Evolutionary conservation across 2,329 filamentous ascomycete species (phyloP), one percentile per base, ranked within the genome.

Genomic region (Neopestalotiopsis rosae): DNA sequence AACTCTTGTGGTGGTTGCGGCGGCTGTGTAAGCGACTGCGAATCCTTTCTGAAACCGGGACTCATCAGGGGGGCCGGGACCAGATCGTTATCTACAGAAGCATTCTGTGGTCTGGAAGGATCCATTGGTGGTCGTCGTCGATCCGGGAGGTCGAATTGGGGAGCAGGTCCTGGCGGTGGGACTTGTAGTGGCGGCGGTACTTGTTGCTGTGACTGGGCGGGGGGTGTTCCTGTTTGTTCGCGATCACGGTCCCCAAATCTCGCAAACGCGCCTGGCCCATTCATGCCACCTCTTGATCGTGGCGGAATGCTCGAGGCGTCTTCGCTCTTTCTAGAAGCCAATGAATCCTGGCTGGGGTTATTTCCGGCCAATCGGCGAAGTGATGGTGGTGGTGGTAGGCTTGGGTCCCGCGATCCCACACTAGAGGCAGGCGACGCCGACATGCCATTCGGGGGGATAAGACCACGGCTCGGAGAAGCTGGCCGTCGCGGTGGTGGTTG

Each of bases 71-170:
- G 88, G 3, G 87, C 88, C 6, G 88, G 88, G 2, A 90, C 87
- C 45, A 90, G 78, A 66, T 88, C 85, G 62, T 83, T 84, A 71
- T 90, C 84, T 14, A 76, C 76, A 17, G 30, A 49, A 56, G 76
- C 71, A 61, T 79, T 84, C 64, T 84, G 82, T 7, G 87, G 87
- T 40, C 87, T 82, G 6, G 86, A 79, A 7, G 87, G 85, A 69
- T 91, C 87, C 89, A 93, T 91, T 0, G 90, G 89, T 1, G 91
- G 91, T 63, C 91, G 82, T 76, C 86, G 90, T 70, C 91, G 84
- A 73, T 92, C 90, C 0, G 91, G 91, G 1, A 88, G 85, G 42
- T 83, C 83, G 28, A 86, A 81, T 45, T 85, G 85, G 7, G 78
- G 74, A 17, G 76, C 72, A 30, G 68, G 56, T 59, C 74, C 72